phyloP scores from a whole-genome alignment of 352 stramenopile genomes.

The Pythium brachiatum region DNA sequence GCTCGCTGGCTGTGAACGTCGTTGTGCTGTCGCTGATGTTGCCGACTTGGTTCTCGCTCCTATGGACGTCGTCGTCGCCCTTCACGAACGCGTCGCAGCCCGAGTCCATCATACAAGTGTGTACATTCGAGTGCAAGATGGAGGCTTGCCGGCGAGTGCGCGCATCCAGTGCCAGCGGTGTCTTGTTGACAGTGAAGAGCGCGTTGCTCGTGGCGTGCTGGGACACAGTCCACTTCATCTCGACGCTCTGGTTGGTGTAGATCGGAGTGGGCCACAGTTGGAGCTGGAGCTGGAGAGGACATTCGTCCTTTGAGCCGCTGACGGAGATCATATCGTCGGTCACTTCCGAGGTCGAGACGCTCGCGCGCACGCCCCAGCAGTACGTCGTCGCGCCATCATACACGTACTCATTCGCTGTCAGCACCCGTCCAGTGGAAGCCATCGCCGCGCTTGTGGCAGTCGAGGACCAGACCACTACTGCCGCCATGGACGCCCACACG shows the following conservation, averaged over 20 bases:
- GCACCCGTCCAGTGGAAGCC: background rate
- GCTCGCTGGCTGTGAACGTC: conserved; percentile 21
- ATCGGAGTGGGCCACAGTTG: background rate
- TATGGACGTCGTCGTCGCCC: conserved; percentile 18
- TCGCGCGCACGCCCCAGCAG: conserved; percentile 31
- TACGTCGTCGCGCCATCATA: conserved; percentile 37
- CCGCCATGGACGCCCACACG: conserved; percentile 7
- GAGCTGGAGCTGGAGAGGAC: conserved; percentile 24
- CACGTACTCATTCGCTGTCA: conserved; percentile 3
- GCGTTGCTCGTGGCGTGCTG: background rate
- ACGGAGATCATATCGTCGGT: conserved; percentile 17
- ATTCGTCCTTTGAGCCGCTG: conserved; percentile 17
- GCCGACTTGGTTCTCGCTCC: conserved; percentile 25
- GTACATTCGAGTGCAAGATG: conserved; percentile 27
- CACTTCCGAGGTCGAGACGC: conserved; percentile 16
- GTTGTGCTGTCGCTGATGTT: conserved; percentile 19
- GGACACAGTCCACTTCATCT: conserved; percentile 25
- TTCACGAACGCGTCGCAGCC: conserved; percentile 27
- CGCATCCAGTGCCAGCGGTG: conserved; percentile 14
- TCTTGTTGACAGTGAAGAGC: conserved; percentile 14
- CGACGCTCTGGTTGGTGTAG: conserved; percentile 13
- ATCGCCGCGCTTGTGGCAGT: background rate
- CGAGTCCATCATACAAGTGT: conserved; percentile 20
- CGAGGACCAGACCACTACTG: conserved; percentile 1
- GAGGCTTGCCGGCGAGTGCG: conserved; percentile 16